Base-by-base conservation (phyloP, 148 eudicot genomes). In the Amaranthus palmeri region DNA sequence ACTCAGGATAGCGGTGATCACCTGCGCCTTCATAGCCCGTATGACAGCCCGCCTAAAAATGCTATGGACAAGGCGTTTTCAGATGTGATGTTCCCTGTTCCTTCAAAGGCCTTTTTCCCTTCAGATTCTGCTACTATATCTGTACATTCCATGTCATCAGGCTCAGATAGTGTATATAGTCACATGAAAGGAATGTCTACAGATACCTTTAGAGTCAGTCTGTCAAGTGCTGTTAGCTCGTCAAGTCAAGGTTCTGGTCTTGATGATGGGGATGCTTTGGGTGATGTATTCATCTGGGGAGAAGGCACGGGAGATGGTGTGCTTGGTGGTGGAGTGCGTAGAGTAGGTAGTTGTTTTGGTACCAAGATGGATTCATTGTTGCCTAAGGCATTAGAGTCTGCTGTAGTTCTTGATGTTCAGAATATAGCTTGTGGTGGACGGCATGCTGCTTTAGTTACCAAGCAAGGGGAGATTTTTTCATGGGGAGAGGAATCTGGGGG, bases 211-310 rank as follows among this genome's bases (percentile, higher is more conserved):
- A 85, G 97, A 69, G 86, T 95, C 78, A 93, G 98, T 85, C 85
- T 91, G 75, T 93, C 98, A 50, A 93, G 98, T 84, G 98, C 91
- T 67, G 97, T 93, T 76, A 93, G 98, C 84, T 93, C 98, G 67
- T 91, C 98, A 69, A 93, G 96, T 72, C 98, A 93, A 76, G 97
- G 98, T 53, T 93, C 98, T 68, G 98, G 98, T 72, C 96, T 91
- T 79, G 98, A 93, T 73, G 98, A 93, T 68, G 92, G 96, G 69
- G 96, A 91, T 83, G 92, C 97, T 73, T 71, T 91, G 56, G 98
- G 98, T 10, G 98, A 93, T 79, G 97, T 91, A 76, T 93, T 93
- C 62, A 84, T 91, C 56, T 93, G 98, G 98, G 98, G 98, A 72
- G 98, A 93, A 86, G 90, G 92, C 67, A 85, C 85, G 4, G 98